phyloP scores from a whole-genome alignment of 78 protist genomes.

The slime mould (Dictyostelium discoideum) region dicty_2.7 NC_007091.3:1663001-1663500 shows the following conservation, averaged over 20 bases:
- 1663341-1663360: not conserved
- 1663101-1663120: conserved; percentile 74
- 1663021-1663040: conserved; percentile 73
- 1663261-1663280: not conserved
- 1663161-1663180: conserved; percentile 16
- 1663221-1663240: not conserved
- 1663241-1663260: not conserved
- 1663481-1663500: not conserved
- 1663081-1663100: conserved; percentile 67
- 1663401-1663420: not conserved
- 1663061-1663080: conserved; percentile 51
- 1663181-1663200: conserved; percentile 1
- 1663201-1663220: not conserved
- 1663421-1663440: not conserved
- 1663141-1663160: conserved; percentile 34
- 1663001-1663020: conserved; percentile 39
- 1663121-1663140: conserved; percentile 70
- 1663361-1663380: not conserved
- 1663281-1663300: not conserved
- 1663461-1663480: conserved; percentile 4
- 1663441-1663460: not conserved
- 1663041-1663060: conserved; percentile 66
- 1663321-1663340: not conserved
- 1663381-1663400: not conserved
- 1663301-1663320: too few species aligned